Evolutionary conservation across 169 alveolate species (phyloP).

Genomic region (Perkinsus chesapeaki): DNA sequence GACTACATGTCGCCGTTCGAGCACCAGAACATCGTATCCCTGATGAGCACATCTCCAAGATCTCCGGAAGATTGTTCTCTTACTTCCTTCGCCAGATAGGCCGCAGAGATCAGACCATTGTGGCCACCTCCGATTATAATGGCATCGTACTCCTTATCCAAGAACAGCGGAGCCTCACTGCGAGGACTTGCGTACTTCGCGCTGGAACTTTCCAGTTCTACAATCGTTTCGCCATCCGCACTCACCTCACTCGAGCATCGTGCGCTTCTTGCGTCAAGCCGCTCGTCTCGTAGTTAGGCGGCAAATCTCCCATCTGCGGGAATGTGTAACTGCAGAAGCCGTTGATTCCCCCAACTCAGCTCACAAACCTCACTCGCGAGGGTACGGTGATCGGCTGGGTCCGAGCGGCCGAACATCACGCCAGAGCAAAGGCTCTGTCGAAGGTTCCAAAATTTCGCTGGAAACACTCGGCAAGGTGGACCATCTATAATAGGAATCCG

Average conservation of each 20-base stretch:
- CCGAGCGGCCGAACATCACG: neutral
- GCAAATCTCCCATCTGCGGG: neutral
- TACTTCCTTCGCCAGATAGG: neutral
- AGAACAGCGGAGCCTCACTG: neutral
- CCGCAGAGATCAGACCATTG: neutral
- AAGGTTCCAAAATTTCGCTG: neutral
- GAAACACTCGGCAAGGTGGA: neutral
- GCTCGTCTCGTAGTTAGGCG: neutral
- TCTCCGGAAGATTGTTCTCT: neutral
- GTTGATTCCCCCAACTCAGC: neutral
- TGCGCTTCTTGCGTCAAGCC: neutral
- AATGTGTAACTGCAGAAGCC: neutral
- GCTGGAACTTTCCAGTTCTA: neutral
- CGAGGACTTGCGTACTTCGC: neutral
- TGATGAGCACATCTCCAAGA: neutral
- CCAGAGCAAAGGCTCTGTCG: neutral
- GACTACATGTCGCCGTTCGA: neutral
- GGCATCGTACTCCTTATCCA: neutral
- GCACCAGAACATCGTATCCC: neutral
- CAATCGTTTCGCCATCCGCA: neutral
- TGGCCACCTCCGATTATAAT: neutral
- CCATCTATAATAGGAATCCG: neutral
- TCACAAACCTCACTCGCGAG: neutral
- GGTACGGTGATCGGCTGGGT: neutral
- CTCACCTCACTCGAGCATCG: neutral